Base-by-base conservation (phyloP, 2,329 filamentous ascomycete species). In the Ophiostoma quercus region DNA sequence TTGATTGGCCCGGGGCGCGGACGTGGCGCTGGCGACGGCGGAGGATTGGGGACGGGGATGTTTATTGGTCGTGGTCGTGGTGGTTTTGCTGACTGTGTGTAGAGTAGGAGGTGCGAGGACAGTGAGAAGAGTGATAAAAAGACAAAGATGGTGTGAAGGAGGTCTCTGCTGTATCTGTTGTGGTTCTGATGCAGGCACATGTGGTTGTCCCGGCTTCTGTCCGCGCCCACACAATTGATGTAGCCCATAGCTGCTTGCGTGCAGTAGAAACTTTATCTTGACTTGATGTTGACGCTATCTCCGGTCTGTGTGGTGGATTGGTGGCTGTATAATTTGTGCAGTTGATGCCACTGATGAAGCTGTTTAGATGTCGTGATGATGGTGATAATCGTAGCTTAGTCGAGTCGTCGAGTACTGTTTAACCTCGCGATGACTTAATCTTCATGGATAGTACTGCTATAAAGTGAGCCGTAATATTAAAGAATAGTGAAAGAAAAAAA, bases 1-100 rank as follows among this genome's bases (percentile, higher is more conserved):
- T 68, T 65, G 66, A 72, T 63, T 11, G 71, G 71, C 34, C 71
- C 70, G 8, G 71, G 71, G 16, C 71, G 70, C 9, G 71, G 71
- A 22, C 71, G 51, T 12, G 71, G 70, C 14, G 47, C 39, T 2
- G 71, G 71, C 54, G 71, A 72, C 32, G 68, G 70, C 12, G 70
- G 70, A n/a, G 70, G 70, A 22, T 63, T 67, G 25, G 70, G 70
- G 2, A 71, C 43, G 16, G 62, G 43, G 14, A 19, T n/a, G 65
- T 43, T 41, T 69, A 39, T 63, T 66, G 68, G 34, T 7, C 34
- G 34, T 34, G 34, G 34, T 8, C 34, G 8, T 34, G 34, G 34
- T 34, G 34, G 34, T 34, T 39, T 8, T 29, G 8, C 14, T 32
- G 29, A 14, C 7, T 65, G 19, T 25, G 16, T 8, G 12, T 11